Conservation (phyloP, 805 yeast species). For the Ogataea paraovalis region DNA sequence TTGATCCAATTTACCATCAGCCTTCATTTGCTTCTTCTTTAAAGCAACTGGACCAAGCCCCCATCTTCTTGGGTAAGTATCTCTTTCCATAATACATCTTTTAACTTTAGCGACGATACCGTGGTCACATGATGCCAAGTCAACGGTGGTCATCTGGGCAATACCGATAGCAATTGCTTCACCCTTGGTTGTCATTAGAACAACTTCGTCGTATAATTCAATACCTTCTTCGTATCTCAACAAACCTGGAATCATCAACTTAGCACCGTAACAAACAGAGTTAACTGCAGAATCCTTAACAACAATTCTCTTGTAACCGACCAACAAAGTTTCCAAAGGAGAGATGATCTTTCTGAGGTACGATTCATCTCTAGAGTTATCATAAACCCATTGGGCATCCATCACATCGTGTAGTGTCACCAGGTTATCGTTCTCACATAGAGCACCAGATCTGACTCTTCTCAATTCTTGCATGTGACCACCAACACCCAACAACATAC, state of each 20-base stretch:
- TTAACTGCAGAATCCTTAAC: conserved; percentile 91
- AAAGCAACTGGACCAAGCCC: conserved; percentile 98
- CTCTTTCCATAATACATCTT: conserved; percentile 99
- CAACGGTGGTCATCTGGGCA: conserved; percentile 98
- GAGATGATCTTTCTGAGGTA: conserved; percentile 90
- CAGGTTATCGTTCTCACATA: conserved; percentile 83
- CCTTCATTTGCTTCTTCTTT: conserved; percentile 97
- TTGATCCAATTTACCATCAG: conserved; percentile 95
- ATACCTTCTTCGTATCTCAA: conserved; percentile 97
- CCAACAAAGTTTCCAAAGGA: conserved; percentile 89
- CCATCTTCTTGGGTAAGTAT: conserved; percentile 99
- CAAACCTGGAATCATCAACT: conserved; percentile 97
- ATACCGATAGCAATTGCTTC: conserved; percentile 98
- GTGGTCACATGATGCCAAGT: conserved; percentile 93
- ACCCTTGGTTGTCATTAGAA: conserved; percentile 97
- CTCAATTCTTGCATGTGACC: conserved; percentile 99
- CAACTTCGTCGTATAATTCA: conserved; percentile 96
- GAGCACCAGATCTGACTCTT: conserved; percentile 97
- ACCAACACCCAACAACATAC: conserved; percentile 97
- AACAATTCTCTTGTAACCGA: conserved; percentile 95
- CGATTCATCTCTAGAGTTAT: conserved; percentile 94
- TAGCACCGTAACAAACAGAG: conserved; percentile 98
- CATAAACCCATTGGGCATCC: conserved; percentile 98
- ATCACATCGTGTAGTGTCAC: conserved; percentile 96
- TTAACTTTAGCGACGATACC: conserved; percentile 98